Evolutionary conservation across 1,139 yeast genomes (phyloP), one percentile per base, ranked within the genome.

Genomic region (Taphrina sp.): DNA sequence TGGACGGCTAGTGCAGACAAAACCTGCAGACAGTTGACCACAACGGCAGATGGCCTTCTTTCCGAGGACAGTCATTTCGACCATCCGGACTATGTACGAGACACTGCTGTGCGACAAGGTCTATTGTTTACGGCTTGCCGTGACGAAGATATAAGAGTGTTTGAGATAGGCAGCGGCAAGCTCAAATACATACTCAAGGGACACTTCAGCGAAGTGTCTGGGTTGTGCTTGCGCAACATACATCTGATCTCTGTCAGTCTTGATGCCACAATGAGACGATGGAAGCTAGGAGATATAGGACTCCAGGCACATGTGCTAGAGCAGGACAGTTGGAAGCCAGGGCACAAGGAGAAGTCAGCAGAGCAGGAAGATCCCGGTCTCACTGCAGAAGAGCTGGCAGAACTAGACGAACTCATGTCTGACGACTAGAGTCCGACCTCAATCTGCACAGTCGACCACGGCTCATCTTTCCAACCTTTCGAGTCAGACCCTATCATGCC

Each of bases 361-460:
- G 41, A 39, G 7, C 14, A 22, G n/a, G 44, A 38, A 22, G 66
- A 92, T 76, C 65, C 92, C 78, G 61, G 92, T 82, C 76, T 92
- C 97, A 88, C 92, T 85, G 66, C 94, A 81, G 72, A 94, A 80
- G 61, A 98, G 98, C 75, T 92, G 89, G 72, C 97, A 88, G 79
- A 88, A 92, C 74, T 89, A 85, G 95, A 94, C 83, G 82, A 92
- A 92, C 62, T 92, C 67, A 74, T 92, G 98, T 97, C 92, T 90
- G 82, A 92, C 85, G 34, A 85, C 96, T 92, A 41, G 31, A 29
- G 7, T 3, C 12, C 17, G 12, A 14, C 10, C 42, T 8, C 23
- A 10, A 16, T 12, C 5, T 17, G 3, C 16, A 10, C 7, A 14
- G n/a, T n/a, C n/a, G n/a, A n/a, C n/a, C n/a, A 12, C 12, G n/a